Evolutionary conservation across 345 rosid genomes (phyloP), one percentile per base, ranked within the genome.

Genomic region (Balakata baccata): DNA sequence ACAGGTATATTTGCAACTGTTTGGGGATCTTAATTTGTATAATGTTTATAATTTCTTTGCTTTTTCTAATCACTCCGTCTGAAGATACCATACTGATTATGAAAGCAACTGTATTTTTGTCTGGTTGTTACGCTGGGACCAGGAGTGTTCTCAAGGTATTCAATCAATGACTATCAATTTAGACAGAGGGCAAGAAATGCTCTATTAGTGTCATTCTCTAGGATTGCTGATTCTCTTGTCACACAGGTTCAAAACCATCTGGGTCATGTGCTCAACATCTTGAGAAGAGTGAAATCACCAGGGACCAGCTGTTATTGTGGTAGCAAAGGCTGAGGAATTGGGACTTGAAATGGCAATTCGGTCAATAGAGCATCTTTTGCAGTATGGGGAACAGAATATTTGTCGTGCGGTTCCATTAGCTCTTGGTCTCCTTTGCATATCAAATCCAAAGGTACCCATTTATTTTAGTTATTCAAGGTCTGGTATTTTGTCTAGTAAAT

Each of bases 311-410:
- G 93, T 96, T 58, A 90, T 96, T 77, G 99, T 96, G 97, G 93
- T 93, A 29, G 94, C 98, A 71, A 96, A 93, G 98, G 94, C 97
- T 65, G 96, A 93, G 87, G 99, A 96, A 75, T 78, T 96, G 83
- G 98, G 99, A 73, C 84, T 89, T 79, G 99, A 96, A 78, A 96
- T 96, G 98, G 96, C 86, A 73, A 91, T 96, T 72, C 96, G 97
- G 69, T 89, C 97, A n/a, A 75, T 96, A 66, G 98, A 96, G 84
- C 98, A 92, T 71, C 89, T 96, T 79, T 83, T 93, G 71, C 96
- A 93, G 83, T 96, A 93, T 73, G 97, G 99, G 62, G 97, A 95
- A 74, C 98, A 86, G 71, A 87, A 89, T 84, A 84, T 91, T 57
- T 92, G 97, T 4, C 87, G 91, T 8, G 96, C 95, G 69, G 97